These are phyloP conservation scores for Trametes cubensis DNA, from an alignment of 768 basidiomycete genomes.

Conservation along the genomic window DNA sequence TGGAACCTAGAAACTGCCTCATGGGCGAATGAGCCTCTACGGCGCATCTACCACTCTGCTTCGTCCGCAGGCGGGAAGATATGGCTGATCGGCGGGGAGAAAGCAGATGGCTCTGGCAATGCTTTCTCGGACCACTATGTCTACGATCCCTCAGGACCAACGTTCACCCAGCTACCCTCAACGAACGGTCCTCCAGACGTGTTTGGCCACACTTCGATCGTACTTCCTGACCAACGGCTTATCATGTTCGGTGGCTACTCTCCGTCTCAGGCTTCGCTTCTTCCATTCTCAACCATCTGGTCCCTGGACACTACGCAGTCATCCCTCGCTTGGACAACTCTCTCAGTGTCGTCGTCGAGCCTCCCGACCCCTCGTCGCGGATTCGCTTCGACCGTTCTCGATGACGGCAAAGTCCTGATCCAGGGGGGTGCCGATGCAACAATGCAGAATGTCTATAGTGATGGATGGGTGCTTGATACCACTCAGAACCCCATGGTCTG, in stretches of 20 bases:
- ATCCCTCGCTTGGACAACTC: conserved; percentile 51
- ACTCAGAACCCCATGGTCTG: conserved; percentile 60
- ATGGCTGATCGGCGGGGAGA: conserved; percentile 79
- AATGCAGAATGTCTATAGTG: conserved; percentile 52
- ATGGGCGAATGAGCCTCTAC: conserved; percentile 69
- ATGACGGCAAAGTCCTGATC: conserved; percentile 62
- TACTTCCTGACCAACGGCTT: conserved; percentile 69
- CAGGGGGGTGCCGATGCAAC: conserved; percentile 75
- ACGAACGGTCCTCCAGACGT: conserved; percentile 65
- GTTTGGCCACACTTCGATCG: conserved; percentile 70
- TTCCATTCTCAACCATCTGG: conserved; percentile 65
- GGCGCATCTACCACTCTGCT: conserved; percentile 77
- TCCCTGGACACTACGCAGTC: conserved; percentile 58
- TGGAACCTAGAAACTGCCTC: conserved; percentile 52
- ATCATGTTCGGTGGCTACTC: conserved; percentile 77
- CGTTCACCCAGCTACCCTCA: conserved; percentile 59
- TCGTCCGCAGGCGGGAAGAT: conserved; percentile 53
- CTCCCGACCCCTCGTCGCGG: conserved; percentile 63
- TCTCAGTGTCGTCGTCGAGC: conserved; percentile 41
- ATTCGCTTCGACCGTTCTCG: conserved; percentile 57
- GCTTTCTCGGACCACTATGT: conserved; percentile 66
- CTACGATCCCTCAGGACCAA: conserved; percentile 52
- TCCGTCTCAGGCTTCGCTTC: conserved; percentile 46
- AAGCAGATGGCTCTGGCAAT: conserved; percentile 73
- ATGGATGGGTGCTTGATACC: conserved; percentile 75